Percentiles rank a stretch among this genome's conserved stretches.
Evolutionary conservation across 768 basidiomycete genomes (phyloP).

Genomic region (Porphyrellus cyaneotinctus): DNA sequence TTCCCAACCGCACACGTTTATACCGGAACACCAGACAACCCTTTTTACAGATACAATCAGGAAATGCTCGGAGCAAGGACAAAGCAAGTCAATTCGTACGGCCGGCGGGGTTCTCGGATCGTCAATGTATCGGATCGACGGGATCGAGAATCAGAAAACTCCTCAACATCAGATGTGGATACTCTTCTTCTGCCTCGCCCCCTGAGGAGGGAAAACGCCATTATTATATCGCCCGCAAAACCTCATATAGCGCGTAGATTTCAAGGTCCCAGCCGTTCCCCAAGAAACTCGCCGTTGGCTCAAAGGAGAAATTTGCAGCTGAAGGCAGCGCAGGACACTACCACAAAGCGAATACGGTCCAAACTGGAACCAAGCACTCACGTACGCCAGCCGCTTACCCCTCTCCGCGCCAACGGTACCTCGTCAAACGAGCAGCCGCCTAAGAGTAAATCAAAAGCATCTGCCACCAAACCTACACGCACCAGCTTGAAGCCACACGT

Average conservation of each 20-base stretch:
- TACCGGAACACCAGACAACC: not conserved
- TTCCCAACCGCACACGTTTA: not conserved
- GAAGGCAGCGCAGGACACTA: constrained; percentile 8
- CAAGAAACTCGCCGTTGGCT: constrained; percentile 19
- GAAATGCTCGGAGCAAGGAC: constrained; percentile 58
- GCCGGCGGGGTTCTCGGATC: constrained; percentile 59
- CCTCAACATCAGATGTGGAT: constrained; percentile 38
- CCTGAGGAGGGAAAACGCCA: constrained; percentile 22
- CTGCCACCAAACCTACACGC: constrained; percentile 12
- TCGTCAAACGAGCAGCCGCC: constrained; percentile 35
- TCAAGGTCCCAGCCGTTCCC: constrained; percentile 15
- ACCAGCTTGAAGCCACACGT: constrained; percentile 38
- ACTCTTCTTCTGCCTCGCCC: constrained; percentile 9
- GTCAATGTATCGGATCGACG: constrained; percentile 41
- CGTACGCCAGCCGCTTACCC: constrained; percentile 39
- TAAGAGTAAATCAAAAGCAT: constrained; percentile 23
- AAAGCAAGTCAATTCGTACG: constrained; percentile 63
- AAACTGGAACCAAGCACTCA: constrained; percentile 18
- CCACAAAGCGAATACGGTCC: constrained; percentile 13
- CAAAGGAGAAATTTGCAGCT: constrained; percentile 25
- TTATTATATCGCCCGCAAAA: constrained; percentile 22
- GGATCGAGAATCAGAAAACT: constrained; percentile 24
- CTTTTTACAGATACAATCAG: not conserved
- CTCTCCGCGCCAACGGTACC: constrained; percentile 34
- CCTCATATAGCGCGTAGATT: constrained; percentile 10